Evolutionary conservation across 305 asterid genomes (phyloP).

Genomic region (Caryopteris hybrid): DNA sequence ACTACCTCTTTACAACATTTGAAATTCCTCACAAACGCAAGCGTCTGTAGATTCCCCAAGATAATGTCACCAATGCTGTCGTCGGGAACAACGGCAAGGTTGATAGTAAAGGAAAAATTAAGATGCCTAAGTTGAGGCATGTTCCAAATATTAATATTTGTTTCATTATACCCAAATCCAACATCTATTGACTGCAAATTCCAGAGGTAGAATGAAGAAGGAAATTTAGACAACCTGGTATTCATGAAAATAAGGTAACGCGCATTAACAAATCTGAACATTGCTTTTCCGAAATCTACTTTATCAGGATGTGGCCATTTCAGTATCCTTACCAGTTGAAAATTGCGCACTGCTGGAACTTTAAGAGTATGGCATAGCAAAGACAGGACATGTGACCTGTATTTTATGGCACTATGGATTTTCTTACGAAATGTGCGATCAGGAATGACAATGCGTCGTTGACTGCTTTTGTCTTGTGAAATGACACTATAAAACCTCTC

Average conservation of each 20-base stretch:
- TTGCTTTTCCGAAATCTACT: background rate
- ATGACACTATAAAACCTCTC: background rate
- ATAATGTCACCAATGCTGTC: background rate
- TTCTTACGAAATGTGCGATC: background rate
- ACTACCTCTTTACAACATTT: background rate
- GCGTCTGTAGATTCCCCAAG: background rate
- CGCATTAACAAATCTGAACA: background rate
- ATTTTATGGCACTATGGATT: too few relatives aligned
- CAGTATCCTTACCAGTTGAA: background rate
- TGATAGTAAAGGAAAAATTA: background rate
- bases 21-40: background rate
- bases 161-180: background rate
- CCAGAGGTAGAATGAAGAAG: conserved; percentile 9
- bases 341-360: background rate
- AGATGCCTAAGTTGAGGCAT: conserved; percentile 15
- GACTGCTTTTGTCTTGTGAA: background rate
- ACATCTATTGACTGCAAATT: conserved; percentile 2
- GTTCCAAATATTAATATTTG: background rate
- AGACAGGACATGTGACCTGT: background rate
- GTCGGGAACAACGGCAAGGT: background rate
- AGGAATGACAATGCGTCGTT: conserved; percentile 6
- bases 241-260: background rate
- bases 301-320: background rate
- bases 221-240: background rate
- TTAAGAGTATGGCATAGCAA: background rate